Evolutionary conservation across 306 rosid genomes (phyloP).

Genomic region (Rosa lucieae): DNA sequence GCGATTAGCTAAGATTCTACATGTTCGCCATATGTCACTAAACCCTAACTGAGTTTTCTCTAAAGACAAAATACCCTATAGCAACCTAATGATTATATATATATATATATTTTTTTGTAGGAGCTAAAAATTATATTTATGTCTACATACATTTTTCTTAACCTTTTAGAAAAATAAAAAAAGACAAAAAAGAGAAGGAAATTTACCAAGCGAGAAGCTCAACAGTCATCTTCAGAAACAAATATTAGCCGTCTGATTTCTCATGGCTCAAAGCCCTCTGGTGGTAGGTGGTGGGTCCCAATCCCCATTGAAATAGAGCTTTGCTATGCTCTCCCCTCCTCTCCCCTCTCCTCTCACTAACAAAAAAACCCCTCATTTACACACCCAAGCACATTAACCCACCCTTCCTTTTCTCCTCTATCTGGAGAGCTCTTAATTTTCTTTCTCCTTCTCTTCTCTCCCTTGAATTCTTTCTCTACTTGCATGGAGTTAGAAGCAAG

Average conservation of each 20-base stretch:
- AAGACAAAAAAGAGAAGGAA: background rate
- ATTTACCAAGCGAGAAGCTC: conserved; percentile 30
- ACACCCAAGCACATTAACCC: conserved; percentile 16
- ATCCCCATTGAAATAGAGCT: background rate
- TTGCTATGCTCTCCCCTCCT: background rate
- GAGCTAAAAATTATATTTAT: conserved; percentile 14
- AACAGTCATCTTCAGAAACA: conserved; percentile 38
- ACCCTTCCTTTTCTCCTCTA: conserved; percentile 27
- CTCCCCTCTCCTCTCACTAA: conserved; percentile 1
- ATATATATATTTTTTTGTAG: too few relatives aligned
- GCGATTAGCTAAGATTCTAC: conserved; percentile 3
- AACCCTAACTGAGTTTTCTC: background rate
- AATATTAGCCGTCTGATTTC: conserved; percentile 44
- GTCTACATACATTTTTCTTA: background rate
- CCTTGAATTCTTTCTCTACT: conserved; percentile 3
- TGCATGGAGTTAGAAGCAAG: conserved; percentile 41
- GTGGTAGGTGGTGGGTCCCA: conserved; percentile 22
- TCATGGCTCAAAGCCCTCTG: background rate
- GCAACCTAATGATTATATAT: conserved; percentile 44
- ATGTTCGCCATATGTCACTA: conserved; percentile 32
- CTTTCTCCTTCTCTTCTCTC: background rate
- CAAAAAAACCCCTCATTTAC: conserved; percentile 17
- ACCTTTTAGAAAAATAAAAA: background rate
- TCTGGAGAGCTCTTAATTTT: conserved; percentile 10
- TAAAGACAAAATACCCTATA: conserved; percentile 32